These are phyloP conservation scores for Scedosporium aurantiacum DNA, from an alignment of 2,329 filamentous ascomycete species.

Conservation along the genomic window DNA sequence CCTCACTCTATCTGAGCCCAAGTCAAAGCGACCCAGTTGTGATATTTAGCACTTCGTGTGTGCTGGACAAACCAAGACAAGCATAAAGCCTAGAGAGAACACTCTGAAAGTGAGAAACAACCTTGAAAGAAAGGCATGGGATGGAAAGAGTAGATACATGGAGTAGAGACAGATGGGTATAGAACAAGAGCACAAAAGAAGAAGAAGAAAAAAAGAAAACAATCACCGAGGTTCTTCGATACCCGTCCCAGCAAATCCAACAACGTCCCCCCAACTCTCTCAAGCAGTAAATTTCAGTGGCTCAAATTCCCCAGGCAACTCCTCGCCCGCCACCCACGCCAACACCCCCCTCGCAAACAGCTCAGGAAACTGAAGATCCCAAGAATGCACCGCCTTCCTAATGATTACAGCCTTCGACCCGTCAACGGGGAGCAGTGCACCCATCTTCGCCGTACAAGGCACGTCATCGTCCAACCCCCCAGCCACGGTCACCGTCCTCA, in stretches of 20 bases:
- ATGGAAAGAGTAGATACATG: no score
- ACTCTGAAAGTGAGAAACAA: no score
- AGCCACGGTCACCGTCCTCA: slow-evolving; percentile 18
- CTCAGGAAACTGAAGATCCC: slow-evolving; percentile 28
- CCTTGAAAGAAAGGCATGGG: no score
- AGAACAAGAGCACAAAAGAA: no score
- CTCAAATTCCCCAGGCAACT: slow-evolving; percentile 18
- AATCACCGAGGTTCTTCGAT: no score
- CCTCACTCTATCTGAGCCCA: no score
- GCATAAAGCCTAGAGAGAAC: no score
- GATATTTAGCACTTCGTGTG: no score
- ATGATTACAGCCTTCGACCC: slow-evolving; percentile 21
- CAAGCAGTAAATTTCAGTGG: neutral
- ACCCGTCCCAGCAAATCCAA: neutral
- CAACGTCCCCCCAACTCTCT: neutral
- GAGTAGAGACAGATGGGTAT: no score
- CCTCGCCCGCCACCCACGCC: slow-evolving; percentile 21
- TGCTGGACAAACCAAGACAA: no score
- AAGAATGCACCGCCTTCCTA: slow-evolving; percentile 24
- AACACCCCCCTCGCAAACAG: slow-evolving; percentile 24
- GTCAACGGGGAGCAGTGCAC: slow-evolving; percentile 11
- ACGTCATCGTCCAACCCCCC: slow-evolving; percentile 22
- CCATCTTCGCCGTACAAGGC: slow-evolving; percentile 20
- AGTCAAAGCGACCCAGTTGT: no score
- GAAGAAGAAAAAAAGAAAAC: no score